Conservation (phyloP, 129 eudicot genomes). For the Pulicaria dysenterica region DNA sequence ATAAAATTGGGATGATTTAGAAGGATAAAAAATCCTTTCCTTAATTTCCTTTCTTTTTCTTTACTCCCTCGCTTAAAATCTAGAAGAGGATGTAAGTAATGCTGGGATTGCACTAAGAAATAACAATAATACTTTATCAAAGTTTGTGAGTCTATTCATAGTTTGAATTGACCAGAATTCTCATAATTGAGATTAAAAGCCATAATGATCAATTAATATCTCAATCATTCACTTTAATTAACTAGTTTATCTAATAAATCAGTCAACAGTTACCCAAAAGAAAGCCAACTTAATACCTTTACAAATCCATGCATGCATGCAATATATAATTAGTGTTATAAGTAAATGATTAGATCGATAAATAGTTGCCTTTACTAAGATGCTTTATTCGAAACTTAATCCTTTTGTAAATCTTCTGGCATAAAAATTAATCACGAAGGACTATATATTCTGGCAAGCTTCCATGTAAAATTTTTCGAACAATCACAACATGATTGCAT, state of each 20-base stretch:
- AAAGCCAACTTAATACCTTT: slow-evolving; percentile 20
- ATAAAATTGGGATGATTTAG: no score
- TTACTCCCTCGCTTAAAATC: no score
- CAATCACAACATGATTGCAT: not conserved
- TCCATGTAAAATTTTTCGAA: not conserved
- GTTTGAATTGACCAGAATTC: slow-evolving; percentile 25
- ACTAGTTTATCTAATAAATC: not conserved
- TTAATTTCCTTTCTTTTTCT: no score
- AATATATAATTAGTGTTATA: not conserved
- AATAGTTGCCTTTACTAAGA: not conserved
- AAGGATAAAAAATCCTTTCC: no score
- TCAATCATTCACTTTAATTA: slow-evolving; percentile 23
- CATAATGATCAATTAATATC: slow-evolving; percentile 7
- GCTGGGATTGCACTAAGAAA: not conserved
- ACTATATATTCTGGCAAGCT: not conserved
- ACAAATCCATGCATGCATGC: slow-evolving; percentile 33
- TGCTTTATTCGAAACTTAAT: not conserved
- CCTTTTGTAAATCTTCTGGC: slow-evolving; percentile 4
- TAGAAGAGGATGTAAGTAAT: no score
- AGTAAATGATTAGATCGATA: not conserved
- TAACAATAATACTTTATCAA: slow-evolving; percentile 3
- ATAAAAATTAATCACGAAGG: not conserved
- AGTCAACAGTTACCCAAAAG: slow-evolving; percentile 23
- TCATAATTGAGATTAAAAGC: slow-evolving; percentile 16
- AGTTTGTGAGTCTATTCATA: not conserved